These are phyloP conservation scores for California macrophylla DNA, from an alignment of 441 rosid species.

Conservation along the genomic window DNA sequence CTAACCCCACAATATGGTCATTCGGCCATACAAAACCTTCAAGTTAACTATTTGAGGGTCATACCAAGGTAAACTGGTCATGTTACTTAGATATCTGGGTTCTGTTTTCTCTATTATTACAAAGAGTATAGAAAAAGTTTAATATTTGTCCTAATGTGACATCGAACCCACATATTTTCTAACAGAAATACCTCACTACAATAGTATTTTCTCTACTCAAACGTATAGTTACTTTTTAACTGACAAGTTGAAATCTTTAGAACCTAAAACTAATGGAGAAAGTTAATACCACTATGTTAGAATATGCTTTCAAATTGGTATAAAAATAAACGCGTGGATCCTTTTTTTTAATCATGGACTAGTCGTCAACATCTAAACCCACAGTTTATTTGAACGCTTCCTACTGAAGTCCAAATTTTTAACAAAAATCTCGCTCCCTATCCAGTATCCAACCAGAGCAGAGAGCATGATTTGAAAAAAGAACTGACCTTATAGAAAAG, in stretches of 20 bases:
- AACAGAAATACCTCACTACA: background rate
- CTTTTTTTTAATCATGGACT: background rate
- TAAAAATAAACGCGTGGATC: background rate
- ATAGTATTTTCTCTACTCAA: background rate
- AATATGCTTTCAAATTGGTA: background rate
- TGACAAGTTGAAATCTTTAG: background rate
- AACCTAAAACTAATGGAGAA: background rate
- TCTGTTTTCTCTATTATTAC: background rate
- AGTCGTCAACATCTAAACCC: background rate
- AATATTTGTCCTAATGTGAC: background rate
- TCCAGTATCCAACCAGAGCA: background rate
- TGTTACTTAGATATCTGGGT: background rate
- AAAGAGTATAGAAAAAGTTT: background rate
- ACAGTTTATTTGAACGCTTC: background rate
- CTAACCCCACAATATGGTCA: background rate
- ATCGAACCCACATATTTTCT: background rate
- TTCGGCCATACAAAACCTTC: background rate
- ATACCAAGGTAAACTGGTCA: background rate
- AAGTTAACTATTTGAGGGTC: background rate
- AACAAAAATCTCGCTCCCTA: background rate
- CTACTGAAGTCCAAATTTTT: background rate
- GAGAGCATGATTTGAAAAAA: background rate
- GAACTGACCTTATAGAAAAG: conserved; percentile 66
- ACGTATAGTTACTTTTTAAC: background rate
- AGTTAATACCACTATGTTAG: background rate